Base-by-base conservation (phyloP, 2,329 filamentous ascomycete species). In the Setomelanomma holmii region DNA sequence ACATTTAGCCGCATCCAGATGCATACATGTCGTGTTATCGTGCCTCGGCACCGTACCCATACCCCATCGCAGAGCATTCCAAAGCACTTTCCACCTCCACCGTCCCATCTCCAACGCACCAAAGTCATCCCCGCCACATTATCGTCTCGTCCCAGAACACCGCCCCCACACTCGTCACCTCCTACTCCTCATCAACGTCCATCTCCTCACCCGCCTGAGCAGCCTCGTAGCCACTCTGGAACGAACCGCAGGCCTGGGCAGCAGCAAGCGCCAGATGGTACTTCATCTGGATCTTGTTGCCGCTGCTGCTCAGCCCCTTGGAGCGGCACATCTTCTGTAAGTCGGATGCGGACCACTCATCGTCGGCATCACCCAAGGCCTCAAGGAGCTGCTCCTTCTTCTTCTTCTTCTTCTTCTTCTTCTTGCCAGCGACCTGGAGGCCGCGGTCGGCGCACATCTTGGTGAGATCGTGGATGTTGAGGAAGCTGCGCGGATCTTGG, bases 241-340 rank as follows among this genome's bases (percentile, higher is more conserved):
- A 70, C 8, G 59, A 63, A 4, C 46, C 33, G 51, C 47, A 69
- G 27, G 11, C 30, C 42, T 58, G 51, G 2, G 67, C 67, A 17
- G 61, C 63, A 16, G 45, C 51, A 20, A 66, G 43, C 2, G 71
- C 69, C 20, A 74, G 50, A 51, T 64, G 59, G 23, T 67, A 65
- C 36, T 50, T 54, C 53, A 72, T 60, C 43, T 60, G 49, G 7
- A 49, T 19, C 57, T 71, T 73, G 24, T 21, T 67, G 16, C 58
- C 61, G 12, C 56, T 53, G 4, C 42, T 42, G 12, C 53, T 63
- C 27, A 73, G 49, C 20, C 63, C 64, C 51, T 63, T 64, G 5
- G 53, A 27, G 20, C 51, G 53, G 43, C 63, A 65, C 61, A 64
- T 62, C 24, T 55, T 60, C 54, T 58, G 57, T 11, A 74, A 58